A percentile compares a stretch with the other conserved stretches of the same genome.
Conservation (phyloP, 352 stramenopile species). For the Pythium chondricola region DNA sequence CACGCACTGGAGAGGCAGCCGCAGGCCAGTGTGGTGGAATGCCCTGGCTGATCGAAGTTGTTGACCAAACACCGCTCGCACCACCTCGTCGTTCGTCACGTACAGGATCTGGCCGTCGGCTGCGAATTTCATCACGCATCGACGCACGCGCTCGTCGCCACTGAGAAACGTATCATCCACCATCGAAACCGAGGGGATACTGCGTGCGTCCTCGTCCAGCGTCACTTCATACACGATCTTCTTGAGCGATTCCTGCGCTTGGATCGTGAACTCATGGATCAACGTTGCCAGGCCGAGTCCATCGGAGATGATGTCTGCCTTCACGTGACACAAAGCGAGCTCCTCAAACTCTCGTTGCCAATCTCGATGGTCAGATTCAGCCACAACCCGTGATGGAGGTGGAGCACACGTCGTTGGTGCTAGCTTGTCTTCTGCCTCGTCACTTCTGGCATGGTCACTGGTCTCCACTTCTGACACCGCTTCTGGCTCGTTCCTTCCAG, state of each 20-base stretch:
- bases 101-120: conserved; percentile 33
- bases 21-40: conserved; percentile 24
- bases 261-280: conserved; percentile 30
- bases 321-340: background rate
- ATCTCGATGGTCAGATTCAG: background rate
- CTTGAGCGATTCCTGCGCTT: conserved; percentile 23
- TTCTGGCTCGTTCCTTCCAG: conserved; percentile 13
- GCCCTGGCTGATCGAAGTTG: conserved; percentile 40
- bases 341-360: conserved; percentile 1
- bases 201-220: conserved; percentile 20
- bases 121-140: conserved; percentile 22
- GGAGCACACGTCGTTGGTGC: conserved; percentile 1
- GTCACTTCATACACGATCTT: conserved; percentile 33
- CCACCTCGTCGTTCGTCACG: conserved; percentile 9
- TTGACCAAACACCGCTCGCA: conserved; percentile 31
- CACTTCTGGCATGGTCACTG: too few relatives aligned
- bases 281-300: conserved; percentile 25
- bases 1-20: conserved; percentile 48
- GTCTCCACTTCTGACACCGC: conserved; percentile 5
- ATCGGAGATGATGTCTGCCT: conserved; percentile 1
- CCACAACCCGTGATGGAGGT: background rate
- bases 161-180: conserved; percentile 30
- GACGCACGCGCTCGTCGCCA: conserved; percentile 1
- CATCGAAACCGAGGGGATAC: conserved; percentile 7
- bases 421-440: too few relatives aligned